phyloP scores from a whole-genome alignment of 2,329 filamentous ascomycete genomes.

The Neofusicoccum umdonicola region DNA sequence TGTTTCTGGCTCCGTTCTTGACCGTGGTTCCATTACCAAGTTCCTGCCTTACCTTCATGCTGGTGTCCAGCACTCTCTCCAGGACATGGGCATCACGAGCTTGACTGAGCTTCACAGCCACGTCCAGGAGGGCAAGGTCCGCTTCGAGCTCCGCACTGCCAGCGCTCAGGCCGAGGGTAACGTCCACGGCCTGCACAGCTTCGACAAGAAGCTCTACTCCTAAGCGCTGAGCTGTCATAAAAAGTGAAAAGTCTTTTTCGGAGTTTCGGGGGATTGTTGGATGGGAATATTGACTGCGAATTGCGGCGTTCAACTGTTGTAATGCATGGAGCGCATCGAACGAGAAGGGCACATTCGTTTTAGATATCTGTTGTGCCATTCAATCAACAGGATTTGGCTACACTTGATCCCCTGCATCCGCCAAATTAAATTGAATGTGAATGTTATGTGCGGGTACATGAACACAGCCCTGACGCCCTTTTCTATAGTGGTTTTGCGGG shows the following conservation, averaged over 20 bases:
- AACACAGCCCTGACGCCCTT: too few relatives aligned
- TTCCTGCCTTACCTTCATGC: conserved; percentile 95
- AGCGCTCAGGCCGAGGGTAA: conserved; percentile 96
- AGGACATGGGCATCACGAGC: conserved; percentile 88
- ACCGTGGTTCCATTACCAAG: conserved; percentile 84
- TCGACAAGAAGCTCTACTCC: conserved; percentile 99
- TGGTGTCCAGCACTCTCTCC: conserved; percentile 94
- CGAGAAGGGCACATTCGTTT: not conserved
- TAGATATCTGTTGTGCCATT: not conserved
- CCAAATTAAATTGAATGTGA: too few relatives aligned
- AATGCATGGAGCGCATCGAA: not conserved
- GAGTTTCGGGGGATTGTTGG: conserved; percentile 9
- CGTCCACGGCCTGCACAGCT: conserved; percentile 94
- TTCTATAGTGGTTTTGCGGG: too few relatives aligned
- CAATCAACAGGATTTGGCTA: not conserved
- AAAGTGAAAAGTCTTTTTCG: conserved; percentile 16
- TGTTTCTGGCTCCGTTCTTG: conserved; percentile 81
- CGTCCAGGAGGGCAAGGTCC: conserved; percentile 71
- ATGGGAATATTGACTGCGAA: conserved; percentile 4
- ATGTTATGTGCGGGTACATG: too few relatives aligned
- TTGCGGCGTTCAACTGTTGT: not conserved
- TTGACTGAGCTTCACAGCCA: conserved; percentile 72
- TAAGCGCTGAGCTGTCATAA: conserved; percentile 42
- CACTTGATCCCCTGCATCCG: not conserved
- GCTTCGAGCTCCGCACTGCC: conserved; percentile 91